A percentile compares a stretch with the other conserved stretches of the same genome.
These are phyloP conservation scores for Pseudoneurospora amorphoporcata DNA, from an alignment of 495 filamentous ascomycete species.

Conservation along the genomic window DNA sequence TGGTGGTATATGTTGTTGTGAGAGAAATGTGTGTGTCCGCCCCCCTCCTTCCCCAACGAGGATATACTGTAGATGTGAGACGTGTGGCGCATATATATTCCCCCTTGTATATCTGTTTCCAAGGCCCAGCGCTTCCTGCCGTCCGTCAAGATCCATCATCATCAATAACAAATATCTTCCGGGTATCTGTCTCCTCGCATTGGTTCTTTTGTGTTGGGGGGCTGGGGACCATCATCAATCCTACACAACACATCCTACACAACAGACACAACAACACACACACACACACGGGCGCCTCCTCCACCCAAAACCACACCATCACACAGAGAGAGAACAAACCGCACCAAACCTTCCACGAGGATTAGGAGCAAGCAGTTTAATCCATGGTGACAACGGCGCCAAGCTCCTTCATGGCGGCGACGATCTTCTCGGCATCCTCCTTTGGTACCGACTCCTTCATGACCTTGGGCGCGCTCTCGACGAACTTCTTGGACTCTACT, in stretches of 20 bases:
- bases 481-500: constrained; percentile 99
- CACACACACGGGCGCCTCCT: not conserved
- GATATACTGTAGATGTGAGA: not conserved
- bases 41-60: not conserved
- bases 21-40: not conserved
- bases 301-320: not conserved
- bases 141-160: not conserved
- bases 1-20: not conserved
- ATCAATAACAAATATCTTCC: not conserved
- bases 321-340: not conserved
- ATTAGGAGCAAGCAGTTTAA: constrained; percentile 33
- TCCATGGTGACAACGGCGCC: constrained; percentile 86
- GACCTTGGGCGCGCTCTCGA: constrained; percentile 91
- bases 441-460: constrained; percentile 98
- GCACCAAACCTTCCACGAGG: not conserved
- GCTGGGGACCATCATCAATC: not conserved
- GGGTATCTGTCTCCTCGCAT: not conserved
- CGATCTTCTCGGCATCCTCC: constrained; percentile 98
- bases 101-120: not conserved
- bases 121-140: not conserved
- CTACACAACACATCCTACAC: not conserved
- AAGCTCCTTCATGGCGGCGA: constrained; percentile 83
- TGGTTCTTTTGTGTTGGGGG: not conserved
- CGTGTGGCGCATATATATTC: not conserved
- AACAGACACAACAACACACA: not conserved